These are phyloP conservation scores for Albugo laibachii DNA, from an alignment of 352 stramenopile species.

Conservation along the genomic window DNA sequence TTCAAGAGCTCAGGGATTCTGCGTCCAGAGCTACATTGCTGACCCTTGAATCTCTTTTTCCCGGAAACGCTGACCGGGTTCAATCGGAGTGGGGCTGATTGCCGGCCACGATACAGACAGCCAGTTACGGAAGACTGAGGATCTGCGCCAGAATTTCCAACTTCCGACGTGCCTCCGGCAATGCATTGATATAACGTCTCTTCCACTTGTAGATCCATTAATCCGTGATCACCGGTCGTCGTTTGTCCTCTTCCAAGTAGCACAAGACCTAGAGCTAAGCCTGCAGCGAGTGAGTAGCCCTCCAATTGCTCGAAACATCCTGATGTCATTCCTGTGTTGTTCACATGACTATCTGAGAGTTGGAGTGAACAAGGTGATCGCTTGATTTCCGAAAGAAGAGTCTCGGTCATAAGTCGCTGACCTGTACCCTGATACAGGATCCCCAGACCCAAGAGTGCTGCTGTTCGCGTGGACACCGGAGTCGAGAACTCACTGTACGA, in stretches of 20 bases:
- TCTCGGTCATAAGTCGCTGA: constrained; percentile 95
- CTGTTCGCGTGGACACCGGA: constrained; percentile 84
- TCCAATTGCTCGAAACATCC: constrained; percentile 81
- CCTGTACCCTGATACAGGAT: constrained; percentile 91
- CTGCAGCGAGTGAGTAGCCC: constrained; percentile 82
- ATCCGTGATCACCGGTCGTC: constrained; percentile 56
- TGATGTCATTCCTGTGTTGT: constrained; percentile 4
- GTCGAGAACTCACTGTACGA: constrained; percentile 93
- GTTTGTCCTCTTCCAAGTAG: constrained; percentile 66
- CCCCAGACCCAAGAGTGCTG: constrained; percentile 88
- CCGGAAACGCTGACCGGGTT: constrained; percentile 8
- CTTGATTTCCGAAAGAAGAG: constrained; percentile 93
- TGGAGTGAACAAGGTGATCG: constrained; percentile 56
- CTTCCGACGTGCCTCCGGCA: constrained; percentile 51
- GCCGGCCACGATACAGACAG: constrained; percentile 48
- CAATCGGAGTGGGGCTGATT: constrained; percentile 31
- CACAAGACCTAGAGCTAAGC: constrained; percentile 91
- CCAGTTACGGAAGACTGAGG: constrained; percentile 13
- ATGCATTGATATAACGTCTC: constrained; percentile 92
- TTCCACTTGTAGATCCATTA: constrained; percentile 93
- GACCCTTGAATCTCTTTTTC: neutral
- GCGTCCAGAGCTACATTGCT: neutral
- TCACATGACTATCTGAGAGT: constrained; percentile 23
- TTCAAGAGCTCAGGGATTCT: constrained; percentile 80
- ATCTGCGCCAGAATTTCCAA: constrained; percentile 13